Percentiles rank a stretch among this genome's conserved stretches.
These are phyloP conservation scores for Dianthus caryophyllus DNA, from an alignment of 148 eudicot genomes.

Conservation along the genomic window DNA sequence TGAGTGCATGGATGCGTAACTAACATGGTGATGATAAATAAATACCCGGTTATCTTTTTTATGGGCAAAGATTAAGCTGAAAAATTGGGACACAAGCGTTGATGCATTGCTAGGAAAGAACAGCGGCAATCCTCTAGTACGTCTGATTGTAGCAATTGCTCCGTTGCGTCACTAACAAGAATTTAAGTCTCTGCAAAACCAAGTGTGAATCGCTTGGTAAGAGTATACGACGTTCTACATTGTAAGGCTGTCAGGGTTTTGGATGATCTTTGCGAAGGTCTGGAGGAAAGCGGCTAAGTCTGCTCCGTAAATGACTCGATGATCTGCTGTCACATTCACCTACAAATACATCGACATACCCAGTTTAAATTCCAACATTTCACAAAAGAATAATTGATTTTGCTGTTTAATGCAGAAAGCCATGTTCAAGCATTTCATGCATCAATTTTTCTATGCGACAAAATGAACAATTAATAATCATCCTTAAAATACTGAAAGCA, in stretches of 20 bases:
- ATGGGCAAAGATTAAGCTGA: not conserved
- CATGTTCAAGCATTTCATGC: not conserved
- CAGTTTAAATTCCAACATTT: not conserved
- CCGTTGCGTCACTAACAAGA: not conserved
- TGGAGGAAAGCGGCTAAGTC: conserved; percentile 95
- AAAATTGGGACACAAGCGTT: not conserved
- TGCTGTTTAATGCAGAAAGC: not conserved
- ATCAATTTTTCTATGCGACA: not conserved
- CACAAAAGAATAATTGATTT: not conserved
- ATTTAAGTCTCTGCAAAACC: conserved; percentile 1
- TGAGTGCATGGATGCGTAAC: conserved; percentile 1
- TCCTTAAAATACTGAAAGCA: not conserved
- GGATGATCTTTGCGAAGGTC: conserved; percentile 77
- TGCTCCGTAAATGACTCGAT: conserved; percentile 77
- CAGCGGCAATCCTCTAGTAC: conserved; percentile 5
- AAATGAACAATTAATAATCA: not conserved
- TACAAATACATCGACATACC: conserved; percentile 21
- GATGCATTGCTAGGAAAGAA: not conserved
- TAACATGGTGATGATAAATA: conserved; percentile 8
- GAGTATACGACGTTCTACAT: conserved; percentile 46
- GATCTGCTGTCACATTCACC: conserved; percentile 96
- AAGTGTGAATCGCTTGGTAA: not conserved
- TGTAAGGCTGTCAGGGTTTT: conserved; percentile 79
- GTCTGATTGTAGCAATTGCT: not conserved
- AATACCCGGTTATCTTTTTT: conserved; percentile 4